Evolutionary conservation across 805 yeast genomes (phyloP), one percentile per base, ranked within the genome.

Genomic region (Brettanomyces bruxellensis): DNA sequence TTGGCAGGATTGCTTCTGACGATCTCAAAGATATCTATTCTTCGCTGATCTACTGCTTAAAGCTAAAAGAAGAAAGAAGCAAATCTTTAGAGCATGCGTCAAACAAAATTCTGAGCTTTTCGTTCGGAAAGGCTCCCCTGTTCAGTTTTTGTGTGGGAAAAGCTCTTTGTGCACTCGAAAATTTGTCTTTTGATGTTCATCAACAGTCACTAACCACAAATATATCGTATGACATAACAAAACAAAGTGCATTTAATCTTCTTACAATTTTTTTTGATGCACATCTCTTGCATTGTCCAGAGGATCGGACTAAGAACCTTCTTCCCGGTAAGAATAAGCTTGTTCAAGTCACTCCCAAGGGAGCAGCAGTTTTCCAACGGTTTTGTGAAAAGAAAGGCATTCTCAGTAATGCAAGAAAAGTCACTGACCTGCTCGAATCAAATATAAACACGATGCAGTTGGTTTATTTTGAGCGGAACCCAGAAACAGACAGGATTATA

Each of bases 321-420:
- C 71, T 81, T 5, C 73, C 72, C 44, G 64, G 56, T 0, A 67
- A 64, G 4, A 66, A 70, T 0, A 30, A 18, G 8, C 49, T 68
- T 2, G 58, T 87, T 28, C 97, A 91, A 58, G 95, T 96, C 4
- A 87, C 96, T 0, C 89, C 97, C 0, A 91, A 91, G 57, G 98
- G 97, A 1, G 79, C 88, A 6, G 81, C 88, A 0, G 57, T 87
- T 0, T 62, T 90, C 2, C 78, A 77, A 43, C 67, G 70, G 14
- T 87, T 81, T 59, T 79, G 83, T 50, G 67, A 70, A 44, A 74
- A 68, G 38, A 37, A 46, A 32, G 44, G 43, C 23, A 34, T 35
- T 39, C 60, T 80, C 42, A 69, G 65, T 40, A 61, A 55, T 1
- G 47, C 53, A 1, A 55, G 38, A n/a, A 42, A 42, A n/a, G 25